Conservation (phyloP, 2,329 filamentous ascomycete genomes). For the Madurella mycetomatis region DNA sequence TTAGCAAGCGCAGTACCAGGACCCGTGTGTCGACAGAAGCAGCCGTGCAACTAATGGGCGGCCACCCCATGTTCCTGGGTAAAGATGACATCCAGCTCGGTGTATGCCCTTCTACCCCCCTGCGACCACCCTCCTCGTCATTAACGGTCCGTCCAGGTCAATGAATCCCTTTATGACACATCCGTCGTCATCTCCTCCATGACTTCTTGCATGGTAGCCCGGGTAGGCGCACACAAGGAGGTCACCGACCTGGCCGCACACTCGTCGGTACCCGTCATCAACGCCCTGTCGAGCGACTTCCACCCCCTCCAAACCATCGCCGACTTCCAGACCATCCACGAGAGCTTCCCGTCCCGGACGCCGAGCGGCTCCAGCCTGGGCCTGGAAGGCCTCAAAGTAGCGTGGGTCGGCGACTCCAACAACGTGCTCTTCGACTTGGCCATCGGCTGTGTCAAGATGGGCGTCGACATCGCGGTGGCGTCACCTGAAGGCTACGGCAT, state of each 20-base stretch:
- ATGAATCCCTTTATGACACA: slow-evolving; percentile 93
- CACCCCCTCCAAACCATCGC: slow-evolving; percentile 93
- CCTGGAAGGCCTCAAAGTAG: slow-evolving; percentile 79
- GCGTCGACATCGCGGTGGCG: slow-evolving; percentile 80
- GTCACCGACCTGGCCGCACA: slow-evolving; percentile 65
- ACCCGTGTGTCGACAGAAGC: slow-evolving; percentile 92
- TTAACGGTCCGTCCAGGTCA: slow-evolving; percentile 52
- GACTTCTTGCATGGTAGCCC: slow-evolving; percentile 77
- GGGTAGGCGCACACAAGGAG: slow-evolving; percentile 73
- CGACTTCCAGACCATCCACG: slow-evolving; percentile 86
- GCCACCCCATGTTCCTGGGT: slow-evolving; percentile 93
- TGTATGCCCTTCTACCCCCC: slow-evolving; percentile 44
- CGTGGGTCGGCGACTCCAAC: slow-evolving; percentile 95
- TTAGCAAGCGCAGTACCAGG: slow-evolving; percentile 91
- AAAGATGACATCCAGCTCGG: slow-evolving; percentile 96
- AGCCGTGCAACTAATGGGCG: slow-evolving; percentile 81
- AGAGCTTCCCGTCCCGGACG: slow-evolving; percentile 58
- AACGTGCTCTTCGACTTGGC: slow-evolving; percentile 95
- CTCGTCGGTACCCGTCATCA: slow-evolving; percentile 77
- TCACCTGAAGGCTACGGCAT: slow-evolving; percentile 83
- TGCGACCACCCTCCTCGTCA: slow-evolving; percentile 15
- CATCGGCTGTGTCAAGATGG: slow-evolving; percentile 80
- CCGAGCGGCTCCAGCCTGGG: slow-evolving; percentile 48
- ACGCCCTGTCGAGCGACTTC: slow-evolving; percentile 82
- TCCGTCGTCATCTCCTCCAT: slow-evolving; percentile 90